Evolutionary conservation across 2,329 filamentous ascomycete genomes (phyloP).

Genomic region (Biscogniauxia marginata): DNA sequence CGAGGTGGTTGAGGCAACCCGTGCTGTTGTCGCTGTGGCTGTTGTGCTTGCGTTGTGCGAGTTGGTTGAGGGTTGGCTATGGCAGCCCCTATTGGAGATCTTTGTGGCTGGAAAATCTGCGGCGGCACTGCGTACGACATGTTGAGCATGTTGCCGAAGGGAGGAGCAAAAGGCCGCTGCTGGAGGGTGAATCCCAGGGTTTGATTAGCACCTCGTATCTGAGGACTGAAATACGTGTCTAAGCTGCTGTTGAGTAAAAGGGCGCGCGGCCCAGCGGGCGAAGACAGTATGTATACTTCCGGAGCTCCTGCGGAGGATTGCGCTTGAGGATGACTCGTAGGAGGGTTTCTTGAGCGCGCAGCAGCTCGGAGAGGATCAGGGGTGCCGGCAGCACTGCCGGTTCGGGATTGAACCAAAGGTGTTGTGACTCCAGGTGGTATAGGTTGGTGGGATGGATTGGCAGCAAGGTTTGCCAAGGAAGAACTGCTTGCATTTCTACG

Average conservation of each 20-base stretch:
- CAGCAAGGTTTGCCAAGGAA: constrained; percentile 39
- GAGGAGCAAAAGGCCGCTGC: constrained; percentile 9
- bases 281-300: constrained; percentile 61
- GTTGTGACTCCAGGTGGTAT: constrained; percentile 45
- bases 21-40: constrained; percentile 28
- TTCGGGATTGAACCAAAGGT: constrained; percentile 40
- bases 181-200: constrained; percentile 11
- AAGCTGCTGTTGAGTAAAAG: constrained; percentile 52
- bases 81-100: constrained; percentile 6
- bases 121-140: constrained; percentile 15
- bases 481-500: constrained; percentile 49
- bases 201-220: constrained; percentile 19
- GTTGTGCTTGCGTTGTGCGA: constrained; percentile 26
- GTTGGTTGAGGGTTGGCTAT: constrained; percentile 23
- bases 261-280: constrained; percentile 57
- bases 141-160: constrained; percentile 7
- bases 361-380: constrained; percentile 42
- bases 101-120: constrained; percentile 15
- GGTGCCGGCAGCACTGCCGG: constrained; percentile 47
- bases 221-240: constrained; percentile 53
- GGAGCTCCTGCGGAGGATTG: constrained; percentile 33
- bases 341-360: constrained; percentile 29
- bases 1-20: constrained; percentile 27
- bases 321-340: constrained; percentile 19
- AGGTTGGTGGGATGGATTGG: constrained; percentile 33